These are phyloP conservation scores for Xylaria sp. DNA, from an alignment of 2,329 filamentous ascomycete species.

Conservation along the genomic window DNA sequence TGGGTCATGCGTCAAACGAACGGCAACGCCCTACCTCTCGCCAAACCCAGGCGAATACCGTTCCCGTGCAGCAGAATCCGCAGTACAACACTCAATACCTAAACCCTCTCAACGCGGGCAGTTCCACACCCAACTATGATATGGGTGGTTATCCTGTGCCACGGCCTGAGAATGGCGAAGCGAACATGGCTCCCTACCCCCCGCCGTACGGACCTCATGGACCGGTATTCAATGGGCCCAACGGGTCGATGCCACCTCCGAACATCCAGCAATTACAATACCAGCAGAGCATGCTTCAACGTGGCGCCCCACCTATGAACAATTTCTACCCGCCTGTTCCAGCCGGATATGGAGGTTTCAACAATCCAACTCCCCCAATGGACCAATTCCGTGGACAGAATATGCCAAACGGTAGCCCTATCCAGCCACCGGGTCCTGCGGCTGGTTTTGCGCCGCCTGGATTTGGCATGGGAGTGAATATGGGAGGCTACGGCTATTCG, in stretches of 20 bases:
- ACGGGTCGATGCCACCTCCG: conserved; percentile 43
- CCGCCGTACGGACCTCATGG: conserved; percentile 45
- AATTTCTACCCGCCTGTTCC: conserved; percentile 55
- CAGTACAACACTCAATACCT: conserved; percentile 49
- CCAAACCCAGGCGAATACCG: conserved; percentile 40
- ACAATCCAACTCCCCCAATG: conserved; percentile 42
- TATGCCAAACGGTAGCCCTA: conserved; percentile 47
- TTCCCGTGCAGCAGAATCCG: conserved; percentile 33
- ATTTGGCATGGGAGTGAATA: conserved; percentile 31
- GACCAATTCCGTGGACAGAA: conserved; percentile 53
- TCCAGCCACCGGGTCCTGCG: conserved; percentile 39
- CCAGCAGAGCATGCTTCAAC: conserved; percentile 53
- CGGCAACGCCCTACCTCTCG: conserved; percentile 53
- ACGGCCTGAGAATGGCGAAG: conserved; percentile 49
- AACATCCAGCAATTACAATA: conserved; percentile 54
- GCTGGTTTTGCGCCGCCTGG: conserved; percentile 32
- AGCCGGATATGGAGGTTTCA: conserved; percentile 50
- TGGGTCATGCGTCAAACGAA: conserved; percentile 42
- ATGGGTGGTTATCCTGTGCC: conserved; percentile 45
- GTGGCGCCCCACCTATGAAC: conserved; percentile 49
- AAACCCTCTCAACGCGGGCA: conserved; percentile 42
- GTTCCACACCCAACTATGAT: conserved; percentile 44
- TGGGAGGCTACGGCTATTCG: conserved; percentile 37
- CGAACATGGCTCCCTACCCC: conserved; percentile 44
- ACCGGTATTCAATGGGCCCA: conserved; percentile 46